phyloP scores from a whole-genome alignment of 495 filamentous ascomycete genomes.

The Aspergillus carlsbadensis region DNA sequence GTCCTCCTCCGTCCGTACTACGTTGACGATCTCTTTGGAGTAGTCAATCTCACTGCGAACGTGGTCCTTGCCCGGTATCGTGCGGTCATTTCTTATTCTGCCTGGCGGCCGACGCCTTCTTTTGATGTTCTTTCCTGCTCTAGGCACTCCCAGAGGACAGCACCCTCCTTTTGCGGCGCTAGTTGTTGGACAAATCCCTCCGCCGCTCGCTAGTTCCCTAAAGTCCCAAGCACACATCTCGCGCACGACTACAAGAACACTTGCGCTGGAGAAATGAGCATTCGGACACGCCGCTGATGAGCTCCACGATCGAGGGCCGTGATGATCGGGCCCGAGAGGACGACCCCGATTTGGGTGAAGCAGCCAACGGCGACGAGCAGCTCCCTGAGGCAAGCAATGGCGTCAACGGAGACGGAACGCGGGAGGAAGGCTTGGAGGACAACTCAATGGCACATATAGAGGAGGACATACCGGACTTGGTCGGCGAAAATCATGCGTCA shows the following conservation, averaged over 20 bases:
- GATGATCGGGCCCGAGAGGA: slow-evolving; percentile 47
- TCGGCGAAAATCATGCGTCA: slow-evolving; percentile 22
- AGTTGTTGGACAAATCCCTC: not conserved
- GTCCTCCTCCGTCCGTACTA: no score
- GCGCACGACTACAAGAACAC: no score
- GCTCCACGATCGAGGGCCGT: slow-evolving; percentile 50
- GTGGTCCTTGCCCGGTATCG: slow-evolving; percentile 1
- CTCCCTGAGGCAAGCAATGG: slow-evolving; percentile 25
- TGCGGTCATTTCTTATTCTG: slow-evolving; percentile 5
- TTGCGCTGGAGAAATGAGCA: slow-evolving; percentile 41
- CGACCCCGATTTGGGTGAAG: slow-evolving; percentile 47
- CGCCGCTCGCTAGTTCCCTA: not conserved
- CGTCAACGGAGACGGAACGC: slow-evolving; percentile 15
- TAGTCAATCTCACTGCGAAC: slow-evolving; percentile 1
- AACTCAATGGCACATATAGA: slow-evolving; percentile 22
- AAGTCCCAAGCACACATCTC: not conserved
- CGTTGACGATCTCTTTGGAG: slow-evolving; percentile 6
- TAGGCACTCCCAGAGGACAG: not conserved
- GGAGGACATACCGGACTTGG: slow-evolving; percentile 31
- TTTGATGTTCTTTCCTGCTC: not conserved
- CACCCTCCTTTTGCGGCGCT: no score
- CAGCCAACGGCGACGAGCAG: slow-evolving; percentile 27
- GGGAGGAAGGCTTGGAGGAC: slow-evolving; percentile 8
- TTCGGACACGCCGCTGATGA: slow-evolving; percentile 46
- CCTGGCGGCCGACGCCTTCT: not conserved